Conservation (phyloP, 192 early-diverging fungal genomes). For the Coemansia sp. region DNA sequence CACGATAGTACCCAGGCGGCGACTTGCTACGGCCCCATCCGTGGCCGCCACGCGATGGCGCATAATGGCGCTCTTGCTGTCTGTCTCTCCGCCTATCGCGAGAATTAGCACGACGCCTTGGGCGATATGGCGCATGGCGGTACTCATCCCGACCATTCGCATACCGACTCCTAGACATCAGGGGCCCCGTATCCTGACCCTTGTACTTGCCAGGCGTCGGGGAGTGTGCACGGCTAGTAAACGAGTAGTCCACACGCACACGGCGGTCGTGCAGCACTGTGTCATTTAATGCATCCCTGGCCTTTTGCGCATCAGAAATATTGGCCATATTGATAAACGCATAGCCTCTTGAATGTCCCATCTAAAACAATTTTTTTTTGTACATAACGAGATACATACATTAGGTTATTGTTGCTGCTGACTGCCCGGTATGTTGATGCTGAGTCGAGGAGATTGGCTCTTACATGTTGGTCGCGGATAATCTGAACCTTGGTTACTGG, state of each 20-base stretch:
- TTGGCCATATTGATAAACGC: constrained; percentile 50
- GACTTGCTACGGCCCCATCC: constrained; percentile 45
- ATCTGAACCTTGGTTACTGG: constrained; percentile 41
- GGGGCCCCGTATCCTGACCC: constrained; percentile 28
- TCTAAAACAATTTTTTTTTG: constrained; percentile 18
- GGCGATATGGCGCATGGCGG: constrained; percentile 15
- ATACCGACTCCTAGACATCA: neutral
- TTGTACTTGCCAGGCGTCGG: constrained; percentile 37
- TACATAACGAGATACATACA: neutral
- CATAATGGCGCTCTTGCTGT: constrained; percentile 10
- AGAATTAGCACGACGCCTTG: constrained; percentile 41
- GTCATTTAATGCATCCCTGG: constrained; percentile 27
- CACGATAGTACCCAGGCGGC: constrained; percentile 18
- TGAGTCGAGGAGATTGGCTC: constrained; percentile 7
- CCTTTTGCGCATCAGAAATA: constrained; percentile 32
- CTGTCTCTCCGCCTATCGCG: constrained; percentile 46
- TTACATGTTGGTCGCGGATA: constrained; percentile 55
- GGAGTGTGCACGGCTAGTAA: constrained; percentile 36
- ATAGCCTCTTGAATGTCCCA: constrained; percentile 48
- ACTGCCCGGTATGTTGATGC: constrained; percentile 11
- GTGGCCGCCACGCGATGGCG: constrained; percentile 7
- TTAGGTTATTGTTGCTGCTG: constrained; percentile 10
- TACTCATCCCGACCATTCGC: neutral
- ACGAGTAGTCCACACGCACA: constrained; percentile 51
- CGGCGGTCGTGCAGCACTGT: constrained; percentile 39